Evolutionary conservation across 306 rosid species (phyloP), one percentile per base, ranked within the genome.

Genomic region (Trifolium subterraneum): DNA sequence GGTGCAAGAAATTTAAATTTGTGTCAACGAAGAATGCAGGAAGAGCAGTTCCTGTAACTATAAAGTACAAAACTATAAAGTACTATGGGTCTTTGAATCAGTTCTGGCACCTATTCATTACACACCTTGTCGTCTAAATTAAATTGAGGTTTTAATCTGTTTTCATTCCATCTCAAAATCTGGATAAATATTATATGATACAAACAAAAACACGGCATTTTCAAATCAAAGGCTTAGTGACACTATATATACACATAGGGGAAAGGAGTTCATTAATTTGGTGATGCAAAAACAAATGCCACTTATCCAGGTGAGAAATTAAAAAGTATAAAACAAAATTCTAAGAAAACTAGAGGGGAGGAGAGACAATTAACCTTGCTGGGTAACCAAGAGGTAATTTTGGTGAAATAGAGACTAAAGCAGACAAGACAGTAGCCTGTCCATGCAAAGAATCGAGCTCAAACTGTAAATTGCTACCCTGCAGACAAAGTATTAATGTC

Each of bases 321-420:
- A 54, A 65, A 68, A 58, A 50, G 48, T 66, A 52, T 36, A 64
- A 15, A 35, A 74, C 29, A 67, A 33, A 22, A 48, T 59, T 61
- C 10, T 7, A 23, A 64, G 25, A 66, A 50, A 67, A 25, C 8
- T 33, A 54, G 0, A 15, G 33, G 52, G 44, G 29, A 48, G 62
- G 38, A 54, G 60, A 65, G 55, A 48, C 39, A 80, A 65, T 63
- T 75, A 76, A 94, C 98, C 96, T 87, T 56, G 98, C 81, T 10
- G 98, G 98, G 81, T 89, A 94, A 81, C 98, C 98, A 82, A 91
- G 96, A 70, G 91, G 98, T 68, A 94, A 76, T 78, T 87, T 94
- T 75, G 94, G 98, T 52, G 97, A 91, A 77, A 91, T 81, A 63
- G 96, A 88, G 48, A 94, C 96, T 81, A 94, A 84, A 79, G 97